Conservation (phyloP, 768 basidiomycete genomes). For the Punctularia strigosozonata region DNA sequence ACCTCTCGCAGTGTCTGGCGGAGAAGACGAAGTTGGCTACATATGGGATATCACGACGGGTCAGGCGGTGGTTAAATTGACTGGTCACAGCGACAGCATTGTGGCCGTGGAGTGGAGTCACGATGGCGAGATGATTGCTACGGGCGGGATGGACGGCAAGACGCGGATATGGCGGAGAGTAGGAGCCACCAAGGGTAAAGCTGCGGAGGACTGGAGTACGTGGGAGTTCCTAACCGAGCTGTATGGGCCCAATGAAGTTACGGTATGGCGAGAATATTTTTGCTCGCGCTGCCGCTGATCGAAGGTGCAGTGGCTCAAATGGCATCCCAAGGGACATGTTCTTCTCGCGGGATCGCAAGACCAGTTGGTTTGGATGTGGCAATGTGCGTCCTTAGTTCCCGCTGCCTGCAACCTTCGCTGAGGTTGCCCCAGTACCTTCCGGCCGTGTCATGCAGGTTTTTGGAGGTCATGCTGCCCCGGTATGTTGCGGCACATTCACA, state of each 20-base stretch:
- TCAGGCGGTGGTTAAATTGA: constrained; percentile 69
- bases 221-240: constrained; percentile 96
- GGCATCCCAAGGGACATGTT: constrained; percentile 91
- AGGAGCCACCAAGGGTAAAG: constrained; percentile 55
- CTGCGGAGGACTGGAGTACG: constrained; percentile 52
- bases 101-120: constrained; percentile 64
- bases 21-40: constrained; percentile 91
- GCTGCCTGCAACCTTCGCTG: neutral
- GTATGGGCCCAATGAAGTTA: constrained; percentile 91
- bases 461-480: constrained; percentile 75
- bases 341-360: constrained; percentile 90
- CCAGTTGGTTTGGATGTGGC: constrained; percentile 94
- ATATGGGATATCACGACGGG: constrained; percentile 85
- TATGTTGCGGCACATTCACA: constrained; percentile 84
- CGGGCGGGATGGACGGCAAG: constrained; percentile 97
- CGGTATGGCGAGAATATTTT: constrained; percentile 39
- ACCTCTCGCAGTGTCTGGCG: constrained; percentile 81
- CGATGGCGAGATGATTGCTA: constrained; percentile 89
- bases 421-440: constrained; percentile 61
- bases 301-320: constrained; percentile 65
- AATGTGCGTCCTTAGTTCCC: constrained; percentile 44
- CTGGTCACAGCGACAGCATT: constrained; percentile 91
- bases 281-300: neutral
- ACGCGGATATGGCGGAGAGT: constrained; percentile 87
- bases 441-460: constrained; percentile 96